phyloP scores from a whole-genome alignment of 2,329 filamentous ascomycete genomes.

The Fusarium xyrophilum region DNA sequence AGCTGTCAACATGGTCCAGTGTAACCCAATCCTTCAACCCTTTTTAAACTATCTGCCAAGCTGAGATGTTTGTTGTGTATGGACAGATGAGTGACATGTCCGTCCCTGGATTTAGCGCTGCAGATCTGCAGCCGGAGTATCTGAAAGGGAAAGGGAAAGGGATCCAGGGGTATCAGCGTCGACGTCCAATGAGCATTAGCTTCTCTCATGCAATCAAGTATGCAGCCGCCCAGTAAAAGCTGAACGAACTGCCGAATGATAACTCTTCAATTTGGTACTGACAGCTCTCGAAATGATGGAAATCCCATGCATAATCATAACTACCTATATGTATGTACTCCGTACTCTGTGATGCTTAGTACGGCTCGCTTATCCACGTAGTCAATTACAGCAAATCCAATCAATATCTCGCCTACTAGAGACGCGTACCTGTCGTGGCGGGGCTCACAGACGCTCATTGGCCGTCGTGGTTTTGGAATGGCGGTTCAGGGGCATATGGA shows the following conservation, averaged over 20 bases:
- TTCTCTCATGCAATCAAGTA: slow-evolving; percentile 6
- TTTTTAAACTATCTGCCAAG: neutral
- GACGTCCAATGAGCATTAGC: slow-evolving; percentile 11
- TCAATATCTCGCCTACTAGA: slow-evolving; percentile 23
- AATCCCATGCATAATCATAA: neutral
- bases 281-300: neutral
- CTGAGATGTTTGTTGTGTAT: neutral
- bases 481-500: slow-evolving; percentile 28
- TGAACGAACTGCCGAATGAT: neutral
- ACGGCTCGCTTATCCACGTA: slow-evolving; percentile 13
- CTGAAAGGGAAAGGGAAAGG: slow-evolving; percentile 1
- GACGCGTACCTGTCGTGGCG: slow-evolving; percentile 18
- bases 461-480: neutral
- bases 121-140: slow-evolving; percentile 18
- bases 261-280: neutral
- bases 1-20: neutral
- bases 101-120: slow-evolving; percentile 33
- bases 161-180: slow-evolving; percentile 23
- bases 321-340: too few species aligned
- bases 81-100: neutral
- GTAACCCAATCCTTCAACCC: neutral
- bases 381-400: slow-evolving; percentile 10
- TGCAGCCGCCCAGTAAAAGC: neutral
- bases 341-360: too few species aligned
- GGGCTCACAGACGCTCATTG: slow-evolving; percentile 9